These are phyloP conservation scores for Cylindrotheca fusiformis DNA, from an alignment of 108 stramenopile genomes.

Conservation along the genomic window DNA sequence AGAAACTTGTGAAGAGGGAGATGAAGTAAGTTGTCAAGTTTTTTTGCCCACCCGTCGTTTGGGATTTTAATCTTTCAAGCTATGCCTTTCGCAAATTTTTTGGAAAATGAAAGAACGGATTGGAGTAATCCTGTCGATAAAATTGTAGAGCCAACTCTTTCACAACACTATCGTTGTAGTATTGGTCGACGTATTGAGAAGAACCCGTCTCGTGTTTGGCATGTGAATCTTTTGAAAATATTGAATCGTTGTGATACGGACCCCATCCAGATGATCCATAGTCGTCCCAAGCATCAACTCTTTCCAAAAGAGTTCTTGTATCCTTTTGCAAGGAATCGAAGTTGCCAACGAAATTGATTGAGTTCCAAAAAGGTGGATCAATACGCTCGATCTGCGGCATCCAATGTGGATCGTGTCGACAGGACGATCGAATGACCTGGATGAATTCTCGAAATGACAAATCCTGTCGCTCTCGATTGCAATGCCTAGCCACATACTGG, in stretches of 20 bases:
- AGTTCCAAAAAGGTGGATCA: constrained; percentile 37
- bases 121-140: constrained; percentile 27
- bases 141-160: constrained; percentile 22
- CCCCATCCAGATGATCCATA: constrained; percentile 51
- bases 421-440: constrained; percentile 5
- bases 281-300: constrained; percentile 29
- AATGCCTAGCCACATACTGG: constrained; percentile 15
- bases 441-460: constrained; percentile 26
- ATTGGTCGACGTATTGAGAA: constrained; percentile 15
- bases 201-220: constrained; percentile 25
- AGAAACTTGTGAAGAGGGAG: constrained; percentile 40
- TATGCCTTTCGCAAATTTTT: no score
- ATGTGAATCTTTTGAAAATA: constrained; percentile 17
- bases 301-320: constrained; percentile 29
- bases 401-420: constrained; percentile 46
- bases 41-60: no score
- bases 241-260: constrained; percentile 9
- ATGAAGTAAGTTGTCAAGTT: neutral
- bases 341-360: constrained; percentile 44
- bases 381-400: constrained; percentile 34
- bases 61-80: no score
- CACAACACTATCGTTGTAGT: constrained; percentile 17
- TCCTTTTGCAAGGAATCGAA: constrained; percentile 34
- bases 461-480: neutral
- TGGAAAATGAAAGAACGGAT: neutral